A percentile compares a stretch with the other conserved stretches of the same genome.
Evolutionary conservation across 2,329 filamentous ascomycete genomes (phyloP).

Genomic region (Coniochaeta ligniaria): DNA sequence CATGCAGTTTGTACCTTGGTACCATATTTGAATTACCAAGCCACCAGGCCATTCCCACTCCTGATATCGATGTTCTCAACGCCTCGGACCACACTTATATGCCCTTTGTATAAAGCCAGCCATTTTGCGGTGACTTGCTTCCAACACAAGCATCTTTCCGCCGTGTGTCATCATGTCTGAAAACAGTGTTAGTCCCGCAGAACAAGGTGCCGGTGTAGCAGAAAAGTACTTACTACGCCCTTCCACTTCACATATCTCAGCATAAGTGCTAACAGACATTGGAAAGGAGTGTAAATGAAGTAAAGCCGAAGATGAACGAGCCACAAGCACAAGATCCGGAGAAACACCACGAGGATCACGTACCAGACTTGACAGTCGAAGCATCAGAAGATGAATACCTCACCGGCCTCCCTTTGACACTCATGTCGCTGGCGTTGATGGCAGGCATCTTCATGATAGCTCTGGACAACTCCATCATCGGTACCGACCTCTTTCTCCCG

Average conservation of each 20-base stretch:
- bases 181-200: not conserved
- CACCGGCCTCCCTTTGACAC: slow-evolving; percentile 26
- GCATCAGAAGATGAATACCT: slow-evolving; percentile 27
- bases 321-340: not conserved
- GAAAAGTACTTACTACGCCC: not conserved
- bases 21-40: not conserved
- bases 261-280: not conserved
- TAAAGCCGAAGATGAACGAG: not conserved
- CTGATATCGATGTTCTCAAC: not conserved
- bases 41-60: not conserved
- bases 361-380: not conserved
- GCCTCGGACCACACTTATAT: not conserved
- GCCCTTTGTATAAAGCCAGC: not conserved
- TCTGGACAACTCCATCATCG: slow-evolving; percentile 32
- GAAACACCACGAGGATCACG: not conserved
- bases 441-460: slow-evolving; percentile 42
- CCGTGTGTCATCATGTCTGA: not conserved
- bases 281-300: not conserved
- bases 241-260: not conserved
- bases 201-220: no score
- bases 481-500: slow-evolving; percentile 4
- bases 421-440: slow-evolving; percentile 38
- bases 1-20: not conserved
- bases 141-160: not conserved
- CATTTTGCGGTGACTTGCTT: not conserved